These are phyloP conservation scores for Tuber brumale DNA, from an alignment of 495 filamentous ascomycete genomes.

Conservation along the genomic window DNA sequence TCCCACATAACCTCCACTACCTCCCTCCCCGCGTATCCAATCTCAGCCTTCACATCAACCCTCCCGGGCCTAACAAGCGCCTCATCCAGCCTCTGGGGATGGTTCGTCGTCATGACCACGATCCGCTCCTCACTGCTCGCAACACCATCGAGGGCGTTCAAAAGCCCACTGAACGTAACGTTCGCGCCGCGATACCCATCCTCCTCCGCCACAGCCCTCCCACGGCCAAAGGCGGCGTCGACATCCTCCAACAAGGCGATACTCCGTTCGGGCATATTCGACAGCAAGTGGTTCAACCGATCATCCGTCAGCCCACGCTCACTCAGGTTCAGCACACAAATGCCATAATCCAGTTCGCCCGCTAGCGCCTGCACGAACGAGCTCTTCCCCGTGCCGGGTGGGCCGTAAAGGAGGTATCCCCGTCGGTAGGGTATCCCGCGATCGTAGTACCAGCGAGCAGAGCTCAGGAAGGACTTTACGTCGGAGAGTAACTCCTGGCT, in stretches of 20 bases:
- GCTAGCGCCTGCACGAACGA: constrained; percentile 94
- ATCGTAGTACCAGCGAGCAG: constrained; percentile 83
- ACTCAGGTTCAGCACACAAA: constrained; percentile 88
- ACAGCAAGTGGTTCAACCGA: constrained; percentile 76
- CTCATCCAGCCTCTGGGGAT: constrained; percentile 78
- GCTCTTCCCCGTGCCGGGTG: constrained; percentile 90
- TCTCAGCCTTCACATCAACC: constrained; percentile 84
- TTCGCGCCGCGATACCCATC: constrained; percentile 86
- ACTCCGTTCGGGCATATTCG: constrained; percentile 77
- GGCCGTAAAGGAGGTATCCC: constrained; percentile 75
- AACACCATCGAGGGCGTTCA: constrained; percentile 91
- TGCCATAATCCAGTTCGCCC: constrained; percentile 84
- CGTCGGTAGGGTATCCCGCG: constrained; percentile 73
- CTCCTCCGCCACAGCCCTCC: constrained; percentile 61
- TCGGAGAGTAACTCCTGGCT: constrained; percentile 81
- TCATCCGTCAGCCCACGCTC: constrained; percentile 92
- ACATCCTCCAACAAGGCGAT: constrained; percentile 89
- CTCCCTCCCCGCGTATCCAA: constrained; percentile 78
- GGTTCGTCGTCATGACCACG: constrained; percentile 91
- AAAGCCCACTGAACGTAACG: constrained; percentile 87
- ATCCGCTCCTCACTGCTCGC: constrained; percentile 93
- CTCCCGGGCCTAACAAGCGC: constrained; percentile 85
- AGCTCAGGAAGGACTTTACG: constrained; percentile 71
- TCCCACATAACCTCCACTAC: constrained; percentile 88
- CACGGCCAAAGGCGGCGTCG: constrained; percentile 73